A percentile compares a stretch with the other conserved stretches of the same genome.
Evolutionary conservation across 257 asterid genomes (phyloP).

Genomic region (Primulina tabacum): DNA sequence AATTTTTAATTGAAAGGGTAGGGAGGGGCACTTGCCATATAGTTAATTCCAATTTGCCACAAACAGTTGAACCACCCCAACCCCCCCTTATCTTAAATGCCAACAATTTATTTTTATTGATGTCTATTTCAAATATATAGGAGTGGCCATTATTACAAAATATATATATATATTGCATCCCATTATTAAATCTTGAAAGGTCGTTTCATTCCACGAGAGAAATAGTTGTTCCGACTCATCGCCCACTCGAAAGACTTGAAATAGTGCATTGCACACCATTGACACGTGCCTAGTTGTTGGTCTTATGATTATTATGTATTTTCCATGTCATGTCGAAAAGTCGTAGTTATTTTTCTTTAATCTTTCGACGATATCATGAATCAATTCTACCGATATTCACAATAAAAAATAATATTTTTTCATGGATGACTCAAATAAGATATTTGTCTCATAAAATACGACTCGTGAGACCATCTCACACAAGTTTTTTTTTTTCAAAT

Average conservation of each 20-base stretch:
- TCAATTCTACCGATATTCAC: too few species aligned
- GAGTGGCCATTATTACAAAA: conserved; percentile 20
- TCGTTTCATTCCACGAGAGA: conserved; percentile 17
- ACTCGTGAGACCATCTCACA: too few species aligned
- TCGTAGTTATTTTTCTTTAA: too few species aligned
- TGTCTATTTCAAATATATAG: conserved; percentile 4
- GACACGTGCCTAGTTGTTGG: too few species aligned
- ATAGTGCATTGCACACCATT: not conserved
- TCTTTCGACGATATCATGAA: too few species aligned
- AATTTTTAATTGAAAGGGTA: not conserved
- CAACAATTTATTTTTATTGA: not conserved
- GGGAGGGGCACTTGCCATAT: conserved; percentile 7
- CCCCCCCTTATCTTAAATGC: conserved; percentile 4
- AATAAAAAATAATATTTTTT: too few species aligned
- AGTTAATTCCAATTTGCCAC: not conserved
- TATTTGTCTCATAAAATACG: too few species aligned
- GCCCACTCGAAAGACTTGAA: not conserved
- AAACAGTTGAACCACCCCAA: not conserved
- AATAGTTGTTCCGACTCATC: conserved; percentile 14
- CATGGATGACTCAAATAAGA: too few species aligned
- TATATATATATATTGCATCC: not conserved
- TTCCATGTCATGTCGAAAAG: too few species aligned
- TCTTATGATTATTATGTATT: too few species aligned
- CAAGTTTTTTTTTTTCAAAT: too few species aligned
- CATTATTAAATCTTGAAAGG: conserved; percentile 15